Conservation (phyloP, 305 asterid species). For the Rubia occidens region DNA sequence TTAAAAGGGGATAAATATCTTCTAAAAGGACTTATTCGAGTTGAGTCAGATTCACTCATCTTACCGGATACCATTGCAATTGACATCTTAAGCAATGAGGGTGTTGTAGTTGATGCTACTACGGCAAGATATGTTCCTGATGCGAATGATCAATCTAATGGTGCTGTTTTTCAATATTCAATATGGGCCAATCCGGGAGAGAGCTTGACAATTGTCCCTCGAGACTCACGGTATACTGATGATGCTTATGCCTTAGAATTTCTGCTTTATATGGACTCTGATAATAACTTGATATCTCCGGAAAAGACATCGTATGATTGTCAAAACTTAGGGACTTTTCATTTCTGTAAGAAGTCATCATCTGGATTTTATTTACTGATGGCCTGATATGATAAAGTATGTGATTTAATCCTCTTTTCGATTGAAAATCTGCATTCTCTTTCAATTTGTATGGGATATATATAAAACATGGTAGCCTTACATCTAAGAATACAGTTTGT, state of each 20-base stretch:
- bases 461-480: neutral
- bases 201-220: conserved; percentile 59
- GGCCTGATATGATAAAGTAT: neutral
- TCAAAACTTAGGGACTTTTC: neutral
- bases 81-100: conserved; percentile 51
- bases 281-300: neutral
- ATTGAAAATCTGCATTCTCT: neutral
- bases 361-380: neutral
- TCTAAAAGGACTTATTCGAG: conserved; percentile 59
- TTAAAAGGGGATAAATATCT: conserved; percentile 82
- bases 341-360: neutral
- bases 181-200: conserved; percentile 73
- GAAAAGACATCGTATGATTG: neutral
- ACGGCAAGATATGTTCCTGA: conserved; percentile 37
- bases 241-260: conserved; percentile 19
- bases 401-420: neutral
- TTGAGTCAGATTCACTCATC: conserved; percentile 33
- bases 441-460: neutral
- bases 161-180: conserved; percentile 55
- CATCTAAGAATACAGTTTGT: neutral
- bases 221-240: conserved; percentile 56
- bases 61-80: conserved; percentile 54
- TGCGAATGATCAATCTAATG: conserved; percentile 39
- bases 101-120: conserved; percentile 44
- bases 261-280: conserved; percentile 16